Percentiles rank a stretch among this genome's conserved stretches.
Conservation (phyloP, 1,284 basidiomycete genomes). For the Grifola frondosa region DNA sequence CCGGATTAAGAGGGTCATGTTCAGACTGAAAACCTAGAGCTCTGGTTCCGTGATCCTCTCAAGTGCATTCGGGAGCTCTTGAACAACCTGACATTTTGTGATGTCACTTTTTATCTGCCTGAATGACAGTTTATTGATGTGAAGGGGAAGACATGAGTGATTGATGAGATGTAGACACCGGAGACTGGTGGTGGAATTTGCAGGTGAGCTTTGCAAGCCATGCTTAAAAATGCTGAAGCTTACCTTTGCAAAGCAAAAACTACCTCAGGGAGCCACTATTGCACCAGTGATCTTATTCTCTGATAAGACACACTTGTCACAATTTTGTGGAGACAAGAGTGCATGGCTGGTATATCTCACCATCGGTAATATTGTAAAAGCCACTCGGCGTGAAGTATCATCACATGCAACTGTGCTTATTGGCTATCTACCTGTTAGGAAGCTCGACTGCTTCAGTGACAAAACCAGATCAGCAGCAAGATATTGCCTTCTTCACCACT, state of each 20-base stretch:
- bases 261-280: slow-evolving; percentile 17
- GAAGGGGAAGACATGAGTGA: slow-evolving; percentile 1
- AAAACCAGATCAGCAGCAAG: slow-evolving; percentile 4
- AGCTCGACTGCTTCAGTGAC: slow-evolving; percentile 20
- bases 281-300: slow-evolving; percentile 26
- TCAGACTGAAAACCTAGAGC: slow-evolving; percentile 20
- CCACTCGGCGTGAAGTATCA: slow-evolving; percentile 17
- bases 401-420: slow-evolving; percentile 22
- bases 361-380: slow-evolving; percentile 38
- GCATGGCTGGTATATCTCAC: slow-evolving; percentile 41
- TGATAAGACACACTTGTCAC: slow-evolving; percentile 39
- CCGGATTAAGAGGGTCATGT: slow-evolving; percentile 21
- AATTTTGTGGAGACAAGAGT: slow-evolving; percentile 34
- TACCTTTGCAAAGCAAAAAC: background rate
- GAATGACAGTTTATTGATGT: slow-evolving; percentile 20
- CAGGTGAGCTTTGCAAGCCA: slow-evolving; percentile 19
- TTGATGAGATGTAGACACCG: slow-evolving; percentile 26
- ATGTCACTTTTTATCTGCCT: slow-evolving; percentile 25
- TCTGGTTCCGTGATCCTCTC: slow-evolving; percentile 32
- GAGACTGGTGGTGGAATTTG: slow-evolving; percentile 27
- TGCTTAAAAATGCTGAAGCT: background rate
- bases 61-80: slow-evolving; percentile 33
- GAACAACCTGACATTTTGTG: slow-evolving; percentile 32
- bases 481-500: slow-evolving; percentile 27
- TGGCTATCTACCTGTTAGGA: slow-evolving; percentile 26